Percentiles rank a stretch among this genome's conserved stretches.
Evolutionary conservation across 1,284 basidiomycete species (phyloP).

Genomic region (Chiua sp.): DNA sequence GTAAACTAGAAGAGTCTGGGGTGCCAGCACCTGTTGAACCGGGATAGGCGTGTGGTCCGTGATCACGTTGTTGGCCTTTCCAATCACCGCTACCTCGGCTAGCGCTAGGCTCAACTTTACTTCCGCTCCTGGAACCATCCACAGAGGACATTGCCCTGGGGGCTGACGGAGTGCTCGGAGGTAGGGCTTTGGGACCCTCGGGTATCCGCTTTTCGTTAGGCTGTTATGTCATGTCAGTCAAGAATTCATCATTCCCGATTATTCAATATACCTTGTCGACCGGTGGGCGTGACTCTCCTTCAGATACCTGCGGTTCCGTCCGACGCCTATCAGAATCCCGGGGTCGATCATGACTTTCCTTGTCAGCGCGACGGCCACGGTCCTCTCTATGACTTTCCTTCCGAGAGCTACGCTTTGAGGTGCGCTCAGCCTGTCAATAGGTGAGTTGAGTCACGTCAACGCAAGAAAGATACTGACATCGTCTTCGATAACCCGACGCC

Average conservation of each 20-base stretch:
- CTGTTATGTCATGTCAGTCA: slow-evolving; percentile 35
- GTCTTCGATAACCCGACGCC: slow-evolving; percentile 64
- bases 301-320: slow-evolving; percentile 61
- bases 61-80: slow-evolving; percentile 39
- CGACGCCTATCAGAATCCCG: slow-evolving; percentile 74
- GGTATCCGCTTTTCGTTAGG: slow-evolving; percentile 59
- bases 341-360: slow-evolving; percentile 66
- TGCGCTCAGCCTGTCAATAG: slow-evolving; percentile 61
- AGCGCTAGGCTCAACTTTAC: slow-evolving; percentile 39
- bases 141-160: slow-evolving; percentile 70
- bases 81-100: slow-evolving; percentile 41
- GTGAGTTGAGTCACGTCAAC: slow-evolving; percentile 18
- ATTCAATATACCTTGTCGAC: slow-evolving; percentile 59
- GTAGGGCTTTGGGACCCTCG: slow-evolving; percentile 60
- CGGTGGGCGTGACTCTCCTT: slow-evolving; percentile 49
- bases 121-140: slow-evolving; percentile 43
- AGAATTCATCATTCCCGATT: not conserved
- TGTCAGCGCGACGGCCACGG: slow-evolving; percentile 67
- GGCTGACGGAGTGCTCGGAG: slow-evolving; percentile 67
- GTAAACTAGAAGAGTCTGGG: slow-evolving; percentile 50
- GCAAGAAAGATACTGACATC: slow-evolving; percentile 52
- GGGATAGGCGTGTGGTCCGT: slow-evolving; percentile 33
- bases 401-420: slow-evolving; percentile 73
- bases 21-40: slow-evolving; percentile 18
- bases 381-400: slow-evolving; percentile 79